Percentiles rank a stretch among this genome's conserved stretches.
Evolutionary conservation across 495 filamentous ascomycete genomes (phyloP).

Genomic region (Hamigera avellanea): DNA sequence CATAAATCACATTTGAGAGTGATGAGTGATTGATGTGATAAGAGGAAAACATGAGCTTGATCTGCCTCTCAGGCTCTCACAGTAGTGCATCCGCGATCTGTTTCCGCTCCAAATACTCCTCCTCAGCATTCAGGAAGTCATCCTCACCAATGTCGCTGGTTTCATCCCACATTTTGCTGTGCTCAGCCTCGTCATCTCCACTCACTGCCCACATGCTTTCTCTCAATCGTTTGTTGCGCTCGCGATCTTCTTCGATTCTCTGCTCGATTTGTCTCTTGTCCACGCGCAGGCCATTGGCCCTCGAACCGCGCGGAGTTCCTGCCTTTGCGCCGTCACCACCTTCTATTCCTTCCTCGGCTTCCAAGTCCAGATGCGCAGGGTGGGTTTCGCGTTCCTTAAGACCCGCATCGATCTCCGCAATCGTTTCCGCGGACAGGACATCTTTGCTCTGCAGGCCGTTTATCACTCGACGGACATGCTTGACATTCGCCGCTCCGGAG

Average conservation of each 20-base stretch:
- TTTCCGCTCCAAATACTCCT: slow-evolving; percentile 57
- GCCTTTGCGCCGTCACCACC: slow-evolving; percentile 15
- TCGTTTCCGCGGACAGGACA: slow-evolving; percentile 54
- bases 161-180: slow-evolving; percentile 68
- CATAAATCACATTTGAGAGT: too few relatives aligned
- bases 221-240: slow-evolving; percentile 80
- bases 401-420: slow-evolving; percentile 62
- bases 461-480: slow-evolving; percentile 76
- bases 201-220: slow-evolving; percentile 86
- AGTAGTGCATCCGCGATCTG: slow-evolving; percentile 13
- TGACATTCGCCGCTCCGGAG: slow-evolving; percentile 85
- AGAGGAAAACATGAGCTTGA: too few relatives aligned
- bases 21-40: too few relatives aligned
- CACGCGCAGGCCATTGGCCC: slow-evolving; percentile 36
- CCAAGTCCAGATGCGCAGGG: slow-evolving; percentile 26
- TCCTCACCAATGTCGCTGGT: slow-evolving; percentile 74
- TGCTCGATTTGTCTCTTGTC: slow-evolving; percentile 89
- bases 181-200: slow-evolving; percentile 43
- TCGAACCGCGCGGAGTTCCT: slow-evolving; percentile 20
- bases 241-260: slow-evolving; percentile 91
- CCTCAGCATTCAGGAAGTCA: slow-evolving; percentile 57
- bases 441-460: slow-evolving; percentile 53
- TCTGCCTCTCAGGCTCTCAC: too few relatives aligned
- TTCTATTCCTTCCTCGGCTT: slow-evolving; percentile 20
- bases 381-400: slow-evolving; percentile 61